A percentile compares a stretch with the other conserved stretches of the same genome.
Conservation (phyloP, 768 basidiomycete species). For the Phanerochaete sordida region DNA sequence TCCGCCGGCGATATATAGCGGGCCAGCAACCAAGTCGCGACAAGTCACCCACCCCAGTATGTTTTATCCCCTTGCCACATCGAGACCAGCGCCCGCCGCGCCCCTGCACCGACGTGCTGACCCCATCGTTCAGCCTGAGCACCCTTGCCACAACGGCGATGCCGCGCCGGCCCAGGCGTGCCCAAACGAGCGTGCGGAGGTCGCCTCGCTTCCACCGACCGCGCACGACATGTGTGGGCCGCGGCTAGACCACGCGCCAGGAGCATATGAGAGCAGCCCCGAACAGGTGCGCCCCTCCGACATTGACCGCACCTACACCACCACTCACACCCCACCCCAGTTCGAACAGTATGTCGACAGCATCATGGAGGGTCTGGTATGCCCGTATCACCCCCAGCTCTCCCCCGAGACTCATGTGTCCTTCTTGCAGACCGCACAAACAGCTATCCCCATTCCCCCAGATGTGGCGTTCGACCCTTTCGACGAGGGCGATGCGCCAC, state of each 20-base stretch:
- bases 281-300: not conserved
- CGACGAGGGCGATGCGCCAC: not conserved
- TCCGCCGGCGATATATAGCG: not conserved
- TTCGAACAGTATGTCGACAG: conserved; percentile 2
- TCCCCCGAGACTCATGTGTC: not conserved
- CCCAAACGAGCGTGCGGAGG: not conserved
- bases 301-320: not conserved
- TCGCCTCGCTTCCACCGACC: not conserved
- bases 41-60: not conserved
- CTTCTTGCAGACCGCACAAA: not conserved
- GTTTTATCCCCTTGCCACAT: not conserved
- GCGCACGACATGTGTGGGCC: not conserved
- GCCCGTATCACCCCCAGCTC: not conserved
- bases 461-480: not conserved
- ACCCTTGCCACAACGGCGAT: not conserved
- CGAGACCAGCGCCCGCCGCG: not conserved
- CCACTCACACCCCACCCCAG: not conserved
- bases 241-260: not conserved
- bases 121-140: not conserved
- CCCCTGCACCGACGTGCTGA: conserved; percentile 1
- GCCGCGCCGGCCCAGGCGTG: not conserved
- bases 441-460: not conserved
- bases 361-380: not conserved
- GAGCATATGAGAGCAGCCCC: conserved; percentile 1
- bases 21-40: not conserved